Evolutionary conservation across 306 rosid genomes (phyloP), one percentile per base, ranked within the genome.

Genomic region (Hippophae gyantsensis): DNA sequence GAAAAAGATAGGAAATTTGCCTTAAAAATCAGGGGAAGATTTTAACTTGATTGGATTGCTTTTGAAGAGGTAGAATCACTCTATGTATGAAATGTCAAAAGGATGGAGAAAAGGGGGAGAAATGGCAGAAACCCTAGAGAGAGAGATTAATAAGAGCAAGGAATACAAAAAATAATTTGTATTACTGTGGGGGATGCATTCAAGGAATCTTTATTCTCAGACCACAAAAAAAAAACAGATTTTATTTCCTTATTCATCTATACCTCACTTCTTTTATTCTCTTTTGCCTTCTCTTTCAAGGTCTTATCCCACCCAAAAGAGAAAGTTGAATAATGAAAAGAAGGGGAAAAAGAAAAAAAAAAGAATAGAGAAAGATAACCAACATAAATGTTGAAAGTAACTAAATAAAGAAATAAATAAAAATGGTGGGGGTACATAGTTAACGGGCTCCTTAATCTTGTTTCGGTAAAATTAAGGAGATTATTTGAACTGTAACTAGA

Each of bases 181-280:
- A 32, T 52, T n/a, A 25, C 48, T 9, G 10, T 13, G 10, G 60
- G 13, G 13, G 58, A 9, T 75, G 43, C 10, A 50, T 66, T 18
- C 42, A 0, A 45, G 43, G 11, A 32, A 32, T 48, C 73, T 65
- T 65, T 69, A 61, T 66, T 60, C 70, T 44, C 56, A 53, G 55
- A 44, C 60, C 78, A 54, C 65, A 54, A 52, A 43, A 54, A 48
- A 43, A 48, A 41, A 7, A 42, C 56, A 18, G 23, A 18, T 7
- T 66, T 57, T 40, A 18, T 68, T 79, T 65, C 71, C 74, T 14
- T 18, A 45, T 72, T 59, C 72, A 63, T 75, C 52, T 9, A 57
- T 8, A 53, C 11, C 23, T 56, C 60, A 6, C 42, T 50, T 68
- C 51, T 42, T 18, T 66, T 68, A 63, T 77, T 63, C 72, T 53